Evolutionary conservation across 371 early-diverging fungal species (phyloP), one percentile per base, ranked within the genome.

Genomic region (Saksenaea oblongispora): DNA sequence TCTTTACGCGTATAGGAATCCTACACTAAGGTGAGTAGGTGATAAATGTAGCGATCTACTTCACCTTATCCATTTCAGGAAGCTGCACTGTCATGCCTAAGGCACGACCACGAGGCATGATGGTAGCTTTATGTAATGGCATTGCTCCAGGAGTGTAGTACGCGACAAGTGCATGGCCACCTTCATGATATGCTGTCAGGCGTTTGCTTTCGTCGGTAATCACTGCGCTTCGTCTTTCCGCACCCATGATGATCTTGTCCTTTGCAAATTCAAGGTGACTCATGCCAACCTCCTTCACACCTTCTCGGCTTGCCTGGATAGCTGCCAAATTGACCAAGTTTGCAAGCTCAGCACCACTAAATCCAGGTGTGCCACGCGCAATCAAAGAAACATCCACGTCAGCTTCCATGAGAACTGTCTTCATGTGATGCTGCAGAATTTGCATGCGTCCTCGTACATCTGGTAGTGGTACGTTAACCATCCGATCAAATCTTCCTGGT

Each of bases 51-150:
- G 54, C 8, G 28, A n/a, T 62, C n/a, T 27, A 41, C 7, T 15
- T 24, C 70, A 81, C 82, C 79, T 91, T 90, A 74, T 99, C 99
- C 79, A 87, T 89, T 65, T 97, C 97, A 0, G 99, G 99, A 58
- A 99, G 72, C 74, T 96, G 97, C 9, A 97, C 93, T 0, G 94
- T 93, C 72, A 98, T 88, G 22, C 98, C 98, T 42, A 98, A 76
- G 7, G 94, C 91, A 24, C 84, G 81, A 5, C 98, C 98, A 34
- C 99, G 90, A 9, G 99, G 99, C 82, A 98, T 98, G 42, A 98
- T 94, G 3, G 98, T 98, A 2, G 97, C 98, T 72, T 99, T 99
- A 80, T 98, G 97, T 59, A 99, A 72, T n/a, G 98, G 96, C 86
- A 93, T 87, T 8, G 99, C 96, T 5, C 96, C 96, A 7, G 89